A percentile compares a stretch with the other conserved stretches of the same genome.
phyloP scores from a whole-genome alignment of 305 asterid genomes.

The Fraxinus ornus region DNA sequence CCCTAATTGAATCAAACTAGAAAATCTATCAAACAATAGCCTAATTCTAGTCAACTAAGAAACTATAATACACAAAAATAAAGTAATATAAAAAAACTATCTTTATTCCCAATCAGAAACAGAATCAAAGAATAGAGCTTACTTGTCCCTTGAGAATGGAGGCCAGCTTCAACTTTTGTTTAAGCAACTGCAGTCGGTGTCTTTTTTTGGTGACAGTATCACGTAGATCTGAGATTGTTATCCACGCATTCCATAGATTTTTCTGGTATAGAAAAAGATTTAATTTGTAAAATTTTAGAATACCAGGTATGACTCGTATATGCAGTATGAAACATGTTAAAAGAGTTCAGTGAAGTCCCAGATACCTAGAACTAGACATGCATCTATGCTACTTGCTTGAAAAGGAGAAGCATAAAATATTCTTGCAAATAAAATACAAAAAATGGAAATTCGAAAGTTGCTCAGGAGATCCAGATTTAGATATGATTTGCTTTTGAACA shows the following conservation, averaged over 20 bases:
- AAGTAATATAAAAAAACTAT: background rate
- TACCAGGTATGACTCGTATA: background rate
- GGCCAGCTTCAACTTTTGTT: conserved; percentile 68
- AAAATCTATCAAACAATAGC: background rate
- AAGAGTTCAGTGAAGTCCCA: background rate
- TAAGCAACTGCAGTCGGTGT: conserved; percentile 65
- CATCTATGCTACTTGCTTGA: background rate
- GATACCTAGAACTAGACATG: background rate
- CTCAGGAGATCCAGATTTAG: background rate
- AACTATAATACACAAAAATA: background rate
- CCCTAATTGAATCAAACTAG: background rate
- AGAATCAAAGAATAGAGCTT: conserved; percentile 23
- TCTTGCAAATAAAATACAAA: background rate
- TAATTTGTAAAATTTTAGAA: conserved; percentile 16
- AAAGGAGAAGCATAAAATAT: background rate
- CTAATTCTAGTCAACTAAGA: background rate
- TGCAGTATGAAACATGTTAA: background rate
- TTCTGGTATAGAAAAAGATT: conserved; percentile 36
- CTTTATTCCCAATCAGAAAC: background rate
- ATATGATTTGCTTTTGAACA: background rate
- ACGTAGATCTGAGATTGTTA: conserved; percentile 65
- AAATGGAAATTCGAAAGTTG: background rate
- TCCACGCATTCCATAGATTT: conserved; percentile 77
- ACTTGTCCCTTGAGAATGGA: conserved; percentile 70
- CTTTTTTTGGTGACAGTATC: conserved; percentile 66